phyloP scores from a whole-genome alignment of 805 yeast species.

The Cyberlindnera veronae region DNA sequence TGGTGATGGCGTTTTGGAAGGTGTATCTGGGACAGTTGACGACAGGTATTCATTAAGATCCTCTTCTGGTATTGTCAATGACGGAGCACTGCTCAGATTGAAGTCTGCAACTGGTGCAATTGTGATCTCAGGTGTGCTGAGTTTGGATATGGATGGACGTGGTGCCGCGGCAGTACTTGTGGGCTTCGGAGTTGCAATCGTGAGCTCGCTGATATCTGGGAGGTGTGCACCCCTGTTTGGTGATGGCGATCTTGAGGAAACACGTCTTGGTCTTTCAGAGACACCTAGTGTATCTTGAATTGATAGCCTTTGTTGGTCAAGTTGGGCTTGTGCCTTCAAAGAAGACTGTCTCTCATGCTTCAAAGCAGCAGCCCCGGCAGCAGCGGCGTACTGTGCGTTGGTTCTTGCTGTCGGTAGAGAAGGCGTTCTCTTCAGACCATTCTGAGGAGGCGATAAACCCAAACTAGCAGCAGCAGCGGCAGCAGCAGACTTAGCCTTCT shows the following conservation, averaged over 20 bases:
- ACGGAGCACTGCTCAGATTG: neutral
- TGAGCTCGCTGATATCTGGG: conserved; percentile 18
- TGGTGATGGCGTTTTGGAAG: conserved; percentile 1
- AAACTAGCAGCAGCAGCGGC: conserved; percentile 2
- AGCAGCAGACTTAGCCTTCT: conserved; percentile 14
- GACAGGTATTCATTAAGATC: neutral
- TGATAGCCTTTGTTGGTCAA: conserved; percentile 3
- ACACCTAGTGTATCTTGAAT: conserved; percentile 2
- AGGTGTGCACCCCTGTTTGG: conserved; percentile 12
- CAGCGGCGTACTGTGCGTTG: conserved; percentile 18
- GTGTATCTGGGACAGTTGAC: conserved; percentile 1
- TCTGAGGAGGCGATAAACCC: neutral
- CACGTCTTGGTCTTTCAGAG: neutral
- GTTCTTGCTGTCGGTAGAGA: conserved; percentile 11
- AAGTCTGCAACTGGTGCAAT: neutral
- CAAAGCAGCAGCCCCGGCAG: conserved; percentile 22
- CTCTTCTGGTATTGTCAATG: neutral
- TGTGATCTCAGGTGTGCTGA: conserved; percentile 4
- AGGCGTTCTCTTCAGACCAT: conserved; percentile 7
- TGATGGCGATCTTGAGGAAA: conserved; percentile 16
- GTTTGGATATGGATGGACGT: conserved; percentile 1
- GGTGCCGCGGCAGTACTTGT: conserved; percentile 2
- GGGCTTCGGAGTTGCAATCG: conserved; percentile 4
- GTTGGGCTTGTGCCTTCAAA: conserved; percentile 14
- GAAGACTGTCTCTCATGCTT: conserved; percentile 23